Conservation (phyloP, 768 basidiomycete species). For the Boletus insuetus region DNA sequence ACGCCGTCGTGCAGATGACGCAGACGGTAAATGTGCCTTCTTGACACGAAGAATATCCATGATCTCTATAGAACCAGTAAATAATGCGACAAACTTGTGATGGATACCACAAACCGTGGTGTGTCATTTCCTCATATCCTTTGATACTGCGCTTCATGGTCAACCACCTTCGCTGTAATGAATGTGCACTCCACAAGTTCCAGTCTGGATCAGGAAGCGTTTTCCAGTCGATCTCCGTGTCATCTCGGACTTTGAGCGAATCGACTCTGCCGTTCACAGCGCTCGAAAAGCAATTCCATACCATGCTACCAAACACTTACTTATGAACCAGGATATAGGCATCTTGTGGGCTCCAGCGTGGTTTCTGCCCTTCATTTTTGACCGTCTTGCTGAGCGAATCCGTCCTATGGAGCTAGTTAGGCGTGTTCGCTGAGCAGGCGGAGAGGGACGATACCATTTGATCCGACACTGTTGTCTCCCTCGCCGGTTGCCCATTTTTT, state of each 20-base stretch:
- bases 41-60: conserved; percentile 78
- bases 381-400: conserved; percentile 70
- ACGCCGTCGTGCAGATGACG: conserved; percentile 40
- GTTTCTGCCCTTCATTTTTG: conserved; percentile 68
- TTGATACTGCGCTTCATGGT: conserved; percentile 77
- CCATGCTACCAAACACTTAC: conserved; percentile 34
- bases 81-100: conserved; percentile 1
- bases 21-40: conserved; percentile 56
- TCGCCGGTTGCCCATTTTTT: conserved; percentile 72
- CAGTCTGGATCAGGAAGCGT: conserved; percentile 67
- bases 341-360: conserved; percentile 74
- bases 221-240: conserved; percentile 87
- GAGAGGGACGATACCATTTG: conserved; percentile 61
- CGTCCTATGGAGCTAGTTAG: conserved; percentile 47
- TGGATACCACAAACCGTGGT: conserved; percentile 52
- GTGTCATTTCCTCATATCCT: conserved; percentile 77
- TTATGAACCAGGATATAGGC: conserved; percentile 81
- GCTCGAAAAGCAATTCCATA: not conserved
- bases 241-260: conserved; percentile 69
- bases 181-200: conserved; percentile 84
- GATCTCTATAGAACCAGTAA: conserved; percentile 50
- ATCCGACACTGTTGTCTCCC: conserved; percentile 83
- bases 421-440: not conserved
- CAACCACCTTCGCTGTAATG: conserved; percentile 75
- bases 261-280: conserved; percentile 54